Evolutionary conservation across 2,329 filamentous ascomycete species (phyloP).

Genomic region (Aspergillus fijiensis): DNA sequence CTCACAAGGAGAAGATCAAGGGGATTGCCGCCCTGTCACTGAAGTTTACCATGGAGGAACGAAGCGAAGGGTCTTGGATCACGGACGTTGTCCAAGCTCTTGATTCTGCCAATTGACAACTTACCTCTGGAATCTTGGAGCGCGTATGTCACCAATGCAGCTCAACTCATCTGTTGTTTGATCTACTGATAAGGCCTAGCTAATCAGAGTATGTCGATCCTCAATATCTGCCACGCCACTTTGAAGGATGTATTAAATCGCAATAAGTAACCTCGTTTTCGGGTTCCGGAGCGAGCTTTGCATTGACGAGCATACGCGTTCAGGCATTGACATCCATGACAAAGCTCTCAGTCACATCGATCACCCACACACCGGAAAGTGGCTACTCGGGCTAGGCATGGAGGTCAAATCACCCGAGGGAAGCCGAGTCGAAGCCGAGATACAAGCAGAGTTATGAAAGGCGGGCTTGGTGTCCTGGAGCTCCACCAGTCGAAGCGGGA

Average conservation of each 20-base stretch:
- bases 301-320: neutral
- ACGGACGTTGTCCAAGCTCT: slow-evolving; percentile 7
- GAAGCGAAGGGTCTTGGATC: slow-evolving; percentile 12
- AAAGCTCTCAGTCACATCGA: slow-evolving; percentile 3
- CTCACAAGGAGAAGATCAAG: no score
- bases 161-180: no score
- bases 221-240: neutral
- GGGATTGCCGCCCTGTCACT: no score
- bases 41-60: neutral
- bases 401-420: slow-evolving; percentile 8
- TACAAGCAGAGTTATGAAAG: slow-evolving; percentile 11
- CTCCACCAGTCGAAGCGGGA: neutral
- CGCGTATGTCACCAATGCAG: no score
- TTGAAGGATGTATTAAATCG: neutral
- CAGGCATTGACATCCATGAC: neutral
- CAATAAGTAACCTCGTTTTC: slow-evolving; percentile 7
- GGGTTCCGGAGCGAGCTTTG: slow-evolving; percentile 5
- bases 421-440: slow-evolving; percentile 5
- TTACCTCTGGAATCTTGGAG: slow-evolving; percentile 4
- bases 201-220: no score
- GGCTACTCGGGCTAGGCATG: slow-evolving; percentile 6
- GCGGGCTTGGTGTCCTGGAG: slow-evolving; percentile 7
- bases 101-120: slow-evolving; percentile 1
- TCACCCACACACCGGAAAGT: slow-evolving; percentile 8
- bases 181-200: no score